These are phyloP conservation scores for Venturia nashicola DNA, from an alignment of 2,329 filamentous ascomycete genomes.

Conservation along the genomic window DNA sequence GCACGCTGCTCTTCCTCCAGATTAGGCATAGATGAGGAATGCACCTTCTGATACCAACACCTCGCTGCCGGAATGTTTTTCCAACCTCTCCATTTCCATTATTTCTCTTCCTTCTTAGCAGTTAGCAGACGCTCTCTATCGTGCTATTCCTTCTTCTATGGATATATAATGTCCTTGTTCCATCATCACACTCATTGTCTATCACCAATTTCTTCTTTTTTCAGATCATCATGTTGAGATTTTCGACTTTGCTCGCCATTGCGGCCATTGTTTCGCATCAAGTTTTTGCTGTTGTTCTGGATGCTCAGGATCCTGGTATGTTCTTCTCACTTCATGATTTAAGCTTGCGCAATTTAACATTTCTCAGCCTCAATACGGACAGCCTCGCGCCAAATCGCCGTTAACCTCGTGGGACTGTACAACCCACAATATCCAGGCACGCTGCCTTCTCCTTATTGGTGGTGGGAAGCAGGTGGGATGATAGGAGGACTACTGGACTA, in stretches of 20 bases:
- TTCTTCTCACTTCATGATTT: not conserved
- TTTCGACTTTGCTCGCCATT: conserved; percentile 1
- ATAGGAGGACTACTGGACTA: conserved; percentile 27
- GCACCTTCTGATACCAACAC: not conserved
- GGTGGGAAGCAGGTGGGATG: conserved; percentile 31
- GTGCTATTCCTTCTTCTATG: not conserved
- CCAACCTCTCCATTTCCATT: not conserved
- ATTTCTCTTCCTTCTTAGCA: not conserved
- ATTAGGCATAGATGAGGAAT: not conserved
- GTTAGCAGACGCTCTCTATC: not conserved
- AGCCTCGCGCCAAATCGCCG: not conserved
- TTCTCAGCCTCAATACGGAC: conserved; percentile 2
- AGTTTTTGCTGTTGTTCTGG: not conserved
- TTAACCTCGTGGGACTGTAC: conserved; percentile 6
- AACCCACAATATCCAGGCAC: conserved; percentile 3
- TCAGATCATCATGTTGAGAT: not conserved
- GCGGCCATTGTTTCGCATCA: not conserved
- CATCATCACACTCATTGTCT: not conserved
- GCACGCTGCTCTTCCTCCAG: not conserved
- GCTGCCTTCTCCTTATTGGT: conserved; percentile 29
- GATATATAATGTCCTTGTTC: not conserved
- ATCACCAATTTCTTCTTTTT: not conserved
- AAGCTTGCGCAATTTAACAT: not conserved
- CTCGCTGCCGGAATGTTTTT: not conserved
- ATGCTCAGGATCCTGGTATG: conserved; percentile 5